These are phyloP conservation scores for Pleurotus tuoliensis DNA, from an alignment of 768 basidiomycete genomes.

Conservation along the genomic window DNA sequence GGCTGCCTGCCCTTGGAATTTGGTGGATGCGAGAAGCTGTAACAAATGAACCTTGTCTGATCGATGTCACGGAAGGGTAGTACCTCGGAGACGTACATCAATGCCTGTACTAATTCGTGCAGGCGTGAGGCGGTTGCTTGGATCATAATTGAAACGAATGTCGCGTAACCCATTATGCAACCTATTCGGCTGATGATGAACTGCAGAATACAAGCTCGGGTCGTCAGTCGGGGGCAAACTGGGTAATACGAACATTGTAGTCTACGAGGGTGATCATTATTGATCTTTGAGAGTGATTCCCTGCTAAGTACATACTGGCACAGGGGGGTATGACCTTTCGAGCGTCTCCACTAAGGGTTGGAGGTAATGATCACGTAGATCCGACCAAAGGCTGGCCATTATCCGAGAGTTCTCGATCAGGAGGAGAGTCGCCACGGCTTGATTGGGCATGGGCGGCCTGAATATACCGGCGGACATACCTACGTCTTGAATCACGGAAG, in stretches of 20 bases:
- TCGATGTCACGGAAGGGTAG: constrained; percentile 7
- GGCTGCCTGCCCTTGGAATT: constrained; percentile 25
- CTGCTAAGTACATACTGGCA: constrained; percentile 32
- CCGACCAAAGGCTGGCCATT: constrained; percentile 42
- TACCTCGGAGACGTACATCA: constrained; percentile 31
- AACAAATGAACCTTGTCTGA: constrained; percentile 7
- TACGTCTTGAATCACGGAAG: background rate
- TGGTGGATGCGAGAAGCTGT: constrained; percentile 31
- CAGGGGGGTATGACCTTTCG: constrained; percentile 30
- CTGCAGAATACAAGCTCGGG: constrained; percentile 20
- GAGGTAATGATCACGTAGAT: constrained; percentile 45
- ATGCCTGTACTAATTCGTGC: constrained; percentile 39
- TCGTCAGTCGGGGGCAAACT: constrained; percentile 34
- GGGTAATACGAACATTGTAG: constrained; percentile 40
- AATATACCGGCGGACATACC: constrained; percentile 14
- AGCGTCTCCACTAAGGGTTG: constrained; percentile 38
- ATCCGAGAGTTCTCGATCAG: constrained; percentile 54
- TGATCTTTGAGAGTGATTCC: background rate
- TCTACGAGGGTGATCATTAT: constrained; percentile 22
- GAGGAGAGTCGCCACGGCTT: constrained; percentile 34
- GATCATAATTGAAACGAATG: constrained; percentile 37
- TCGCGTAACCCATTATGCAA: constrained; percentile 33
- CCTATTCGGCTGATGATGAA: constrained; percentile 38
- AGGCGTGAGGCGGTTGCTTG: constrained; percentile 41
- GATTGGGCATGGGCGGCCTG: constrained; percentile 21